Conservation (phyloP, 2,329 filamentous ascomycete genomes). For the Alternaria sp. region DNA sequence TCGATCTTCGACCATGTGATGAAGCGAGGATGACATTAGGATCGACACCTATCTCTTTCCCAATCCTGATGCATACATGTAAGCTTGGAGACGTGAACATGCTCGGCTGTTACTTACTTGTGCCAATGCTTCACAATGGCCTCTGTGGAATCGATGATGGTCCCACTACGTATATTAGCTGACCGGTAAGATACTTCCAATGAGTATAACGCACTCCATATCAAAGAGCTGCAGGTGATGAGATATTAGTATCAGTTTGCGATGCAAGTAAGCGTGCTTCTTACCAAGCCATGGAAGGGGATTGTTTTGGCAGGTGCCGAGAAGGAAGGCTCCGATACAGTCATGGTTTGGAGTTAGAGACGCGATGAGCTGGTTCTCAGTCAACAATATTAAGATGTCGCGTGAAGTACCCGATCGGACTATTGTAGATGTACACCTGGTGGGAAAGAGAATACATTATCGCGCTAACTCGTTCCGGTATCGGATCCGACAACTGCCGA, state of each 20-base stretch:
- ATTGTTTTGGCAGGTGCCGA: conserved; percentile 50
- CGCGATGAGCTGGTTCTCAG: not conserved
- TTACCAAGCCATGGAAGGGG: conserved; percentile 53
- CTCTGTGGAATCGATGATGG: conserved; percentile 80
- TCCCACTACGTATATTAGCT: conserved; percentile 60
- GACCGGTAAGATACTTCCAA: not conserved
- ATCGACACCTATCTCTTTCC: conserved; percentile 80
- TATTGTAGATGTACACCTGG: not conserved
- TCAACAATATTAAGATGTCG: not conserved
- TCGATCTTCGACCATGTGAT: conserved; percentile 87
- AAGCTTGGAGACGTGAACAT: conserved; percentile 4
- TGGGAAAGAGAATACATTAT: conserved; percentile 3
- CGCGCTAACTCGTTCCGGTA: conserved; percentile 20
- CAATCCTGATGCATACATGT: conserved; percentile 63
- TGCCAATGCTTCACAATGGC: conserved; percentile 82
- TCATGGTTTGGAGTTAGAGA: conserved; percentile 28
- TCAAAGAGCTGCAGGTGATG: conserved; percentile 38
- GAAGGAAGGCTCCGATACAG: conserved; percentile 46
- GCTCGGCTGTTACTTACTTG: conserved; percentile 55
- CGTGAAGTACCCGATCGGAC: not conserved
- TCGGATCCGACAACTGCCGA: conserved; percentile 14
- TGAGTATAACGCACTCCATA: conserved; percentile 36
- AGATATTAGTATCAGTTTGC: conserved; percentile 9
- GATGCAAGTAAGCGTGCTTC: conserved; percentile 7
- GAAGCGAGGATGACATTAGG: conserved; percentile 86